Base-by-base conservation (phyloP, 2,329 filamentous ascomycete species). In the Tolypocladium tropicale region DNA sequence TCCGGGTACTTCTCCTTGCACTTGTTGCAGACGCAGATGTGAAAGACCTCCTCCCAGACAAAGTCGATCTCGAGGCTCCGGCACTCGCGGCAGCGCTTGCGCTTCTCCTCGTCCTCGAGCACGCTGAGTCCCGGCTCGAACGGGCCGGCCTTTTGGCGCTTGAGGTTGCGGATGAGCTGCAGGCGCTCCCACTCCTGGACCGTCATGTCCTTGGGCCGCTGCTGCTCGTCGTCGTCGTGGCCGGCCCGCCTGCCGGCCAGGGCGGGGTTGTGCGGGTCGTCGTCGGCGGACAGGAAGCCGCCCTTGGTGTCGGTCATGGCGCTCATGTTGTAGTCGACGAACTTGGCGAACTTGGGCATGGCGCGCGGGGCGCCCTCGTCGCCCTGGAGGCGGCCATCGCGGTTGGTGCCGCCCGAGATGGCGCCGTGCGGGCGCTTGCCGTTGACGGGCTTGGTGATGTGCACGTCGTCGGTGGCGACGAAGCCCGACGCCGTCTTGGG, bases 301-400 rank as follows among this genome's bases (percentile, higher is more conserved):
- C 94, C 94, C 68, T 96, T 96, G 1, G 93, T 97, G 70, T 99
- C 94, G 7, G 88, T 95, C 91, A 99, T 97, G 73, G 93, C 88
- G 68, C 89, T 93, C 73, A 99, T 94, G 71, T 99, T 94, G 74
- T 96, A 97, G 68, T 99, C 94, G 66, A 99, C 92, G 68, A 88
- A 97, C 70, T 94, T 93, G 58, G 89, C 84, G 63, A 97, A 96
- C 67, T 95, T 96, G 65, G 85, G 83, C 51, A 90, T 89, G 0
- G 93, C 87, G 55, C 84, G 85, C 53, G 95, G 85, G 48, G 70
- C 58, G 68, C 67, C 75, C 18, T 77, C 75, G 60, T 79, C 73
- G 63, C 67, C 69, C 61, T 72, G 74, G 33, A 34, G 37, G 52
- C 83, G 79, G 6, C 83, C 88, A 77, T 94, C 87, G 64, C 90